These are phyloP conservation scores for Polygonum aviculare DNA, from an alignment of 148 eudicot genomes.

Conservation along the genomic window DNA sequence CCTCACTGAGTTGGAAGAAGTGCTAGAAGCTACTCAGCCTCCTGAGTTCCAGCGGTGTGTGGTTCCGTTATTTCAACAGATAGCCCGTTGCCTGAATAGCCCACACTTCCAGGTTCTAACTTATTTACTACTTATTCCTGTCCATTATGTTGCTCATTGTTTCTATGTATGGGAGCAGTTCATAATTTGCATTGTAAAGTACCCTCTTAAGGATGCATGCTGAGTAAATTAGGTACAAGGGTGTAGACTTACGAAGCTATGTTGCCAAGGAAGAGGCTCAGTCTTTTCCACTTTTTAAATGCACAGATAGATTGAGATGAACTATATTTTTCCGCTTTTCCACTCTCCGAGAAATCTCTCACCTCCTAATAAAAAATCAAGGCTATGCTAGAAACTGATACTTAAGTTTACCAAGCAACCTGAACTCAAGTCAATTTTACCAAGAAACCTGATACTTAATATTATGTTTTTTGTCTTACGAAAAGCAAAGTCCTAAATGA, in stretches of 20 bases:
- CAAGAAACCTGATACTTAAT: too few species aligned
- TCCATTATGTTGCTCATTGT: not conserved
- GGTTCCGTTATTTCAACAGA: slow-evolving; percentile 11
- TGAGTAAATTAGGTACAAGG: not conserved
- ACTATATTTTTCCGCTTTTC: not conserved
- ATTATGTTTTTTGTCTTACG: too few species aligned
- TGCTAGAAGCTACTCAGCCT: slow-evolving; percentile 13
- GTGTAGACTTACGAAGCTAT: not conserved
- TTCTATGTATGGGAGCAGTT: not conserved
- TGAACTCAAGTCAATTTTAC: not conserved
- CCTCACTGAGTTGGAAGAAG: slow-evolving; percentile 11
- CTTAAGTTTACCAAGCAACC: too few species aligned
- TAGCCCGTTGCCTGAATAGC: slow-evolving; percentile 12
- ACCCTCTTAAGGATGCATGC: not conserved
- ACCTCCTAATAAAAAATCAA: not conserved
- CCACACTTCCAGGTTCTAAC: slow-evolving; percentile 3
- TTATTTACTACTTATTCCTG: not conserved
- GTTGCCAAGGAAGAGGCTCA: not conserved
- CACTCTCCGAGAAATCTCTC: too few species aligned
- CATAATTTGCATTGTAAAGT: not conserved
- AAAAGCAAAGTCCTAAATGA: not conserved
- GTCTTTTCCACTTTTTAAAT: not conserved
- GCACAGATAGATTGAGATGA: not conserved
- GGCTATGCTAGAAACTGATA: too few species aligned
- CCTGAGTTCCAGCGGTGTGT: slow-evolving; percentile 8